Percentiles rank a stretch among this genome's conserved stretches.
These are phyloP conservation scores for Eimeria maxima DNA, from an alignment of 169 alveolate species.

Conservation along the genomic window DNA sequence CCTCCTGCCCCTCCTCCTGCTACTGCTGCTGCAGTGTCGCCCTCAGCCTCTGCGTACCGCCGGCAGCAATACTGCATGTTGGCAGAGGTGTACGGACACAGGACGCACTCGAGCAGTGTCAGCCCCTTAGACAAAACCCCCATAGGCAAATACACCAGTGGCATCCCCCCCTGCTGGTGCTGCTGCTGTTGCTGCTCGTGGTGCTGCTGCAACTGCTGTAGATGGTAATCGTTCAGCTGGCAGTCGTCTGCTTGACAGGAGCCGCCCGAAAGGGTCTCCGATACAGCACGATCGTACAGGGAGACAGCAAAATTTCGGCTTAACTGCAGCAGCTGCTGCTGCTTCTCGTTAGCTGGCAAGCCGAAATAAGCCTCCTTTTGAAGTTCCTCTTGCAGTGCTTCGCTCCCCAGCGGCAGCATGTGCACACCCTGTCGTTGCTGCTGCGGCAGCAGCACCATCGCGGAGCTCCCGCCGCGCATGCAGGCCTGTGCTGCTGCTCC, in stretches of 20 bases:
- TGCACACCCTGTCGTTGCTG: not conserved
- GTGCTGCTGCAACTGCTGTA: conserved; percentile 20
- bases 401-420: conserved; percentile 10
- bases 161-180: not conserved
- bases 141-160: not conserved
- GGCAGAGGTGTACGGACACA: conserved; percentile 61
- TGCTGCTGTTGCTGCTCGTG: conserved; percentile 41
- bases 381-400: not conserved
- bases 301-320: not conserved
- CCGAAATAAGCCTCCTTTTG: not conserved
- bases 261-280: not conserved
- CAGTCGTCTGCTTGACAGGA: not conserved
- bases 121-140: conserved; percentile 37
- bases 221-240: not conserved
- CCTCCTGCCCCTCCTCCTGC: not conserved
- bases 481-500: conserved; percentile 13
- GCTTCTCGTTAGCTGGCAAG: not conserved
- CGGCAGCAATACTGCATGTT: conserved; percentile 49
- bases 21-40: not conserved
- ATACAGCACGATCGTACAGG: not conserved
- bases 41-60: conserved; percentile 23
- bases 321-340: conserved; percentile 64
- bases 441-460: not conserved
- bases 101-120: conserved; percentile 39
- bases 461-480: not conserved